Conservation (phyloP, 2,329 filamentous ascomycete genomes). For the Colletotrichum agaves region DNA sequence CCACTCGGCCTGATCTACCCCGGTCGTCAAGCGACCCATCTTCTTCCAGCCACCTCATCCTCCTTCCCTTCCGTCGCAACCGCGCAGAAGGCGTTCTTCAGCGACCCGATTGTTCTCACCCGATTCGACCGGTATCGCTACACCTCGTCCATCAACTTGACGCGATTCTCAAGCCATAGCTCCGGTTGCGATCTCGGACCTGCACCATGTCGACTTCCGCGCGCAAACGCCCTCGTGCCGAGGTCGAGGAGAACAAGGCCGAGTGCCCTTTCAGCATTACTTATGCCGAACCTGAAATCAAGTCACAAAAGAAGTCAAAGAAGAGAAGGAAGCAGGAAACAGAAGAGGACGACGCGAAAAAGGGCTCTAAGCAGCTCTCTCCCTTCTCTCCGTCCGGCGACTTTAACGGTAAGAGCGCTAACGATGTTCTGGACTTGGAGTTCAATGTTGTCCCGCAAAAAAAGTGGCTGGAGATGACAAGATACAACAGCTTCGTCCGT, state of each 20-base stretch:
- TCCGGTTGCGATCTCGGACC: slow-evolving; percentile 23
- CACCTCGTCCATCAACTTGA: not conserved
- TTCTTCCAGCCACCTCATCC: slow-evolving; percentile 28
- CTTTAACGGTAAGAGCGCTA: slow-evolving; percentile 56
- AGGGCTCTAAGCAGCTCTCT: slow-evolving; percentile 61
- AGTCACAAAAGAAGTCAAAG: slow-evolving; percentile 57
- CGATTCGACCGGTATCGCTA: not conserved
- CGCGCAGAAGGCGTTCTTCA: slow-evolving; percentile 15
- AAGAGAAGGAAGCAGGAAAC: slow-evolving; percentile 57
- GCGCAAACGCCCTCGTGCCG: slow-evolving; percentile 63
- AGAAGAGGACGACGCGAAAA: slow-evolving; percentile 57
- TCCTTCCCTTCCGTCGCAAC: slow-evolving; percentile 32
- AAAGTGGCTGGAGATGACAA: slow-evolving; percentile 68
- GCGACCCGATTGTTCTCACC: not conserved
- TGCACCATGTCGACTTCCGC: slow-evolving; percentile 41
- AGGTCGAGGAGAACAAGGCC: slow-evolving; percentile 62
- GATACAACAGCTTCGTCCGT: slow-evolving; percentile 71
- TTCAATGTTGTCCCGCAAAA: slow-evolving; percentile 64
- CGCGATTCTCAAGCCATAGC: not conserved
- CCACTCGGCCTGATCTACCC: slow-evolving; percentile 27
- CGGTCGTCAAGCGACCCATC: slow-evolving; percentile 20
- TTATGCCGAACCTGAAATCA: slow-evolving; percentile 52
- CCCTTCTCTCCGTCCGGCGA: slow-evolving; percentile 65
- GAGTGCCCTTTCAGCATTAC: slow-evolving; percentile 65
- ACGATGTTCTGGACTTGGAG: slow-evolving; percentile 65